Conservation (phyloP, 2,329 filamentous ascomycete genomes). For the Aspergillus pseudoglaucus region DNA sequence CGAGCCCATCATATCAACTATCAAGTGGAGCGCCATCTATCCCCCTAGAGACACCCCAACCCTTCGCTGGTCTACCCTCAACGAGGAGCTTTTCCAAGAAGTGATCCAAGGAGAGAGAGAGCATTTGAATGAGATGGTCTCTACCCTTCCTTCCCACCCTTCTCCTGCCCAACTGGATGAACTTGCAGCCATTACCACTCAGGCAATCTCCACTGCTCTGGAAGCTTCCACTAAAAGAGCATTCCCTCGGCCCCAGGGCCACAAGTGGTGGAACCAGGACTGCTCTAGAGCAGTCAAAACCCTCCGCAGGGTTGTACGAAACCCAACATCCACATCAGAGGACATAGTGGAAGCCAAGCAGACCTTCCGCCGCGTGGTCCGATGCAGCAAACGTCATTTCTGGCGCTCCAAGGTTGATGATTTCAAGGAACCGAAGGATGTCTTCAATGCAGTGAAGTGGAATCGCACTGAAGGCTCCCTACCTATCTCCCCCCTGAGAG, state of each 20-base stretch:
- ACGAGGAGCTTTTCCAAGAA: too few relatives aligned
- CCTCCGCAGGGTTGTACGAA: background rate
- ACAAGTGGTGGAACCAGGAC: background rate
- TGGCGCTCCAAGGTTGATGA: background rate
- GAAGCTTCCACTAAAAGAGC: background rate
- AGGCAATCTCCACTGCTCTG: background rate
- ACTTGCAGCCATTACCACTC: background rate
- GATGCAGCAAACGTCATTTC: background rate
- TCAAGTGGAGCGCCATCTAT: rapidly evolving
- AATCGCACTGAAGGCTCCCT: background rate
- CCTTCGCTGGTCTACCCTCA: too few relatives aligned
- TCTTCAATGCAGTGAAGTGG: background rate
- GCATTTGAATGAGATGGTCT: too few relatives aligned
- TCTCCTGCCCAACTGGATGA: too few relatives aligned
- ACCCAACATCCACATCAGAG: background rate
- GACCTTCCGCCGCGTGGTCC: background rate
- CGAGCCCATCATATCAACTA: too few relatives aligned
- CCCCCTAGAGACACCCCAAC: too few relatives aligned
- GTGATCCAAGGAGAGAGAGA: too few relatives aligned
- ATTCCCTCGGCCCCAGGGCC: background rate
- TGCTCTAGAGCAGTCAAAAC: background rate
- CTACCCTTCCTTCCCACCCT: too few relatives aligned
- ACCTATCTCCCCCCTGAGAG: background rate
- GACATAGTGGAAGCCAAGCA: background rate
- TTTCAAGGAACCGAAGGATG: background rate